phyloP scores from a whole-genome alignment of 306 rosid species.

The Potentilla sterilis region DNA sequence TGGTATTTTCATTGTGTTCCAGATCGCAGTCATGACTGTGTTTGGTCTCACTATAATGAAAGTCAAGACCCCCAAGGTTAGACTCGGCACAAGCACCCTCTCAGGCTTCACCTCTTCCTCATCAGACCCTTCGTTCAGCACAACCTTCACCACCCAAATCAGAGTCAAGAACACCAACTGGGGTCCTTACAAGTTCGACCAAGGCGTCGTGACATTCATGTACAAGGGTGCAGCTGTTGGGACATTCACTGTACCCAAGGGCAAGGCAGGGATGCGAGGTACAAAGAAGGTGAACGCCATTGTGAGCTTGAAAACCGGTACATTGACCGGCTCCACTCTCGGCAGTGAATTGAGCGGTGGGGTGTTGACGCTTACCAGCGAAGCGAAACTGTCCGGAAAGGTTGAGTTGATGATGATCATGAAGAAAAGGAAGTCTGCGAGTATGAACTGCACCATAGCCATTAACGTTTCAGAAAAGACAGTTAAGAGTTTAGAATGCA shows the following conservation, averaged over 20 bases:
- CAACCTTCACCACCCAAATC: background rate
- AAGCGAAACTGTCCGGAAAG: slow-evolving; percentile 4
- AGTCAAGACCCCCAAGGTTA: background rate
- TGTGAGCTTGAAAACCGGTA: background rate
- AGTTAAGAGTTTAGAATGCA: background rate
- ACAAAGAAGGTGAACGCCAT: background rate
- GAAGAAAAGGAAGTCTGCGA: slow-evolving; percentile 19
- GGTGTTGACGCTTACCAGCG: background rate
- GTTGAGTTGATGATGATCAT: slow-evolving; percentile 12
- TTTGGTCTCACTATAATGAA: background rate
- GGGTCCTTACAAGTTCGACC: slow-evolving; percentile 5
- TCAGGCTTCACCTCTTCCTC: background rate
- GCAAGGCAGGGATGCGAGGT: background rate
- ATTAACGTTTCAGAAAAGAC: background rate
- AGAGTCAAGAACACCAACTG: slow-evolving; percentile 13
- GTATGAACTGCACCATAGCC: slow-evolving; percentile 20
- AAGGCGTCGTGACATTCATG: background rate
- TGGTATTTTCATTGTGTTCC: slow-evolving; percentile 27
- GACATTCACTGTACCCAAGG: background rate
- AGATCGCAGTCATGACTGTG: background rate
- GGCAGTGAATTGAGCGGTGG: background rate
- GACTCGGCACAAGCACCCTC: background rate
- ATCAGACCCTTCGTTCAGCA: background rate
- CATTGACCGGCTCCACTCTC: slow-evolving; percentile 3
- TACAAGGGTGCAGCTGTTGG: background rate